These are phyloP conservation scores for Tardiomyces blankii DNA, from an alignment of 1,139 yeast species.

Conservation along the genomic window DNA sequence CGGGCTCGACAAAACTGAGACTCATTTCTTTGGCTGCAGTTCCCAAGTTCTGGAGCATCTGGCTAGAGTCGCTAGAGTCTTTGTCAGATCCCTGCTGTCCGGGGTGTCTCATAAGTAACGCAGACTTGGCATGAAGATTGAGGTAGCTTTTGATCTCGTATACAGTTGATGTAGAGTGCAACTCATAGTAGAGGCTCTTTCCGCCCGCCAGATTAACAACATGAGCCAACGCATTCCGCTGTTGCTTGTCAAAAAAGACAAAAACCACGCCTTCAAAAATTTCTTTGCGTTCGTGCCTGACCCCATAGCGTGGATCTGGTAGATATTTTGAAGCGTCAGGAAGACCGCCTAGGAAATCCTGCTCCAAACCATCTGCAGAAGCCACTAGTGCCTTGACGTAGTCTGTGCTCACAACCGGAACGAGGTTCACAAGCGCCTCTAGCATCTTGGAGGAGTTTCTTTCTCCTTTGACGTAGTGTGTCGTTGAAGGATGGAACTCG, in stretches of 20 bases:
- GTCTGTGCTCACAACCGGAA: conserved; percentile 17
- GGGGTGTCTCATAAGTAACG: neutral
- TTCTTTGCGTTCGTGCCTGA: conserved; percentile 9
- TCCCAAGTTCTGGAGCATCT: too few relatives aligned
- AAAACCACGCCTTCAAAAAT: conserved; percentile 13
- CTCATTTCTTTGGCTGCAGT: neutral
- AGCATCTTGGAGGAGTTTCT: conserved; percentile 15
- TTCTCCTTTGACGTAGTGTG: conserved; percentile 11
- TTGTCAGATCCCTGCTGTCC: neutral
- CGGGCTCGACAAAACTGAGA: neutral
- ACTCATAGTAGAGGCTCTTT: conserved; percentile 3
- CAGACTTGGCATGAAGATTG: neutral
- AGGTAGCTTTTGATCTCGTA: neutral
- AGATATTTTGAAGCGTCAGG: conserved; percentile 15
- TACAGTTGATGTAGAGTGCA: conserved; percentile 1
- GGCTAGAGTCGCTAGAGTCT: neutral
- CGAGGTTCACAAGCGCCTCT: conserved; percentile 16
- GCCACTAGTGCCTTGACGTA: conserved; percentile 10
- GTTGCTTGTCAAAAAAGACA: conserved; percentile 8
- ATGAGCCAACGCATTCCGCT: conserved; percentile 11
- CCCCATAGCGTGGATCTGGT: conserved; percentile 13
- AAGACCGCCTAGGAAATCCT: conserved; percentile 8
- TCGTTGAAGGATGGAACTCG: conserved; percentile 14
- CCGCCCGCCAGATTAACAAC: conserved; percentile 17
- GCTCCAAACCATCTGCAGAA: conserved; percentile 8